Base-by-base conservation (phyloP, 805 yeast species). In the Barnettozyma botsteinii region DNA sequence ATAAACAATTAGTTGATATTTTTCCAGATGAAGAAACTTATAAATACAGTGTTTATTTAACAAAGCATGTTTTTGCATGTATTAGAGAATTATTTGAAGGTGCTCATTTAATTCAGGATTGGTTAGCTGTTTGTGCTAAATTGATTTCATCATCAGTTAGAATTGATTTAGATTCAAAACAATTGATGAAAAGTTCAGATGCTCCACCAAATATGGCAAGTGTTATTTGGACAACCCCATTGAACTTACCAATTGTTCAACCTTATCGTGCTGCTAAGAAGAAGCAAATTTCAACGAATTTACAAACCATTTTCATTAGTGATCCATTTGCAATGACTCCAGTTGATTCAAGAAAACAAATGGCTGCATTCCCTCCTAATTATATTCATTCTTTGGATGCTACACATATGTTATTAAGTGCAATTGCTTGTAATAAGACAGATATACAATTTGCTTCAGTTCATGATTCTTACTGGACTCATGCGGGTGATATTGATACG, bases 381-480 rank as follows among this genome's bases (percentile, higher is more conserved):
- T 91, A 75, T 60, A 84, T 91, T 38, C 98, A 91, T 59, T 91
- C 98, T 0, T 68, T 91, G 42, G 98, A 91, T 70, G 98, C 98
- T 1, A 82, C 96, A 0, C 98, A 91, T 60, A 93, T 91, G 98
- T 69, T 93, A 37, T 65, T 89, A 68, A 83, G 96, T 8, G 95
- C 97, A 0, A 69, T 77, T 37, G 78, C 78, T 19, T 87, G 96
- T 60, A 77, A 82, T 5, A 71, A 79, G 31, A 57, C 58, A 2
- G 77, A 75, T 0, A 62, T 93, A 36, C 68, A 78, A 11, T 91
- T 93, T 70, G 96, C 98, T 0, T 79, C 98, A 1, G 98, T 91
- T 19, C 98, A 91, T 62, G 98, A 91, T 60, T 91, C 98, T 1
- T 91, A 85, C 60, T 91, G 98, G 98, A 88, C 98, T 0, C 98